Percentiles rank a stretch among this genome's conserved stretches.
Evolutionary conservation across 2,329 filamentous ascomycete species (phyloP).

Genomic region (Aotearoamyces nothofagi): DNA sequence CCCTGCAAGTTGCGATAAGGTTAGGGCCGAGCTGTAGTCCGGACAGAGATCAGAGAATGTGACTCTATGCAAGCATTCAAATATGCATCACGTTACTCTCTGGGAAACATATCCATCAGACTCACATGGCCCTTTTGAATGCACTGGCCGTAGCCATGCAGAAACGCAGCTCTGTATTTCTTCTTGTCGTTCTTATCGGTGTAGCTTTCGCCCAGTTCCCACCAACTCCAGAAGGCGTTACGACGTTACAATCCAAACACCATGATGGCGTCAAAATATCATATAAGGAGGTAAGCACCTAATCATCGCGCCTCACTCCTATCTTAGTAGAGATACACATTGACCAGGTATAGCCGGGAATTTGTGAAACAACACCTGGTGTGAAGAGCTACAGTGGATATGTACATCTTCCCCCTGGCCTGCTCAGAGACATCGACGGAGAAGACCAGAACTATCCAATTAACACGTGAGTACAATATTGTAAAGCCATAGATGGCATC

Average conservation of each 20-base stretch:
- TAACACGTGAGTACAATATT: constrained; percentile 3
- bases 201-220: constrained; percentile 3
- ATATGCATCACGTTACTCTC: too few species aligned
- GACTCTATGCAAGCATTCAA: too few species aligned
- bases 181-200: too few species aligned
- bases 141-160: too few species aligned
- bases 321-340: too few species aligned
- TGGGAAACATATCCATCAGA: too few species aligned
- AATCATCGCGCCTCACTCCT: too few species aligned
- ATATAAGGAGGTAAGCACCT: constrained; percentile 5
- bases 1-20: too few species aligned
- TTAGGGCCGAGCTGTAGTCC: too few species aligned
- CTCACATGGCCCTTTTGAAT: too few species aligned
- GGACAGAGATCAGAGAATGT: too few species aligned
- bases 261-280: constrained; percentile 7
- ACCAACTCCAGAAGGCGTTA: constrained; percentile 4
- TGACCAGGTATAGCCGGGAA: constrained; percentile 3
- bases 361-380: constrained; percentile 6
- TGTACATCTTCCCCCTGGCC: constrained; percentile 6
- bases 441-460: constrained; percentile 6
- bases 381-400: constrained; percentile 7
- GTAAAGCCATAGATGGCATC: constrained; percentile 10
- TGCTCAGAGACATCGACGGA: constrained; percentile 4
- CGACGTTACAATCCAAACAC: constrained; percentile 5
- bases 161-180: too few species aligned